Conservation (phyloP, 1,284 basidiomycete species). For the Marasmius tenuissimus region DNA sequence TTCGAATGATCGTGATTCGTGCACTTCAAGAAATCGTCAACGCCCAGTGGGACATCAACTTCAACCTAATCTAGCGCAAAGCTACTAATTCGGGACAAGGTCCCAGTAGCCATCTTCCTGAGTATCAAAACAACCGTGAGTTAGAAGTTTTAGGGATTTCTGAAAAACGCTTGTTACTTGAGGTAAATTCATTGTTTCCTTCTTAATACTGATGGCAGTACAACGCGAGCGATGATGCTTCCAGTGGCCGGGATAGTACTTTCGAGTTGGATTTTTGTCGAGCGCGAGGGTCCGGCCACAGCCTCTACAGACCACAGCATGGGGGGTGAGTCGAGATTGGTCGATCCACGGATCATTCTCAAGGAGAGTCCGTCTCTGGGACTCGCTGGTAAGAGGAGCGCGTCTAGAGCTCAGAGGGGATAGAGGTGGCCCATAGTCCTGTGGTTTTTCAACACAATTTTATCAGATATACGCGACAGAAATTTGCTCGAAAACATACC, state of each 20-base stretch:
- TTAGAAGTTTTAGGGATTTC: not conserved
- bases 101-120: not conserved
- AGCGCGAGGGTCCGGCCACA: not conserved
- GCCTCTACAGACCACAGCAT: not conserved
- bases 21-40: not conserved
- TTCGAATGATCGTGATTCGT: too few relatives aligned
- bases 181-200: not conserved
- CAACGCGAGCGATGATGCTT: slow-evolving; percentile 1
- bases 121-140: not conserved
- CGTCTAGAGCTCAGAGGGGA: not conserved
- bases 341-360: not conserved
- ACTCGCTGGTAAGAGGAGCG: not conserved
- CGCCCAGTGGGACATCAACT: not conserved
- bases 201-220: not conserved
- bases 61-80: not conserved
- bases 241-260: slow-evolving; percentile 2
- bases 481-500: not conserved
- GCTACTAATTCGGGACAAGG: not conserved
- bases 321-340: not conserved
- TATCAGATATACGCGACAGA: not conserved
- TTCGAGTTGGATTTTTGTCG: not conserved
- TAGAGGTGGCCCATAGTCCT: not conserved
- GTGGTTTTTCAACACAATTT: not conserved
- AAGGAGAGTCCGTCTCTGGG: not conserved
- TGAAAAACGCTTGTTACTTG: not conserved